phyloP scores from a whole-genome alignment of 2,329 filamentous ascomycete species.

The Cyclaneusma minus region DNA sequence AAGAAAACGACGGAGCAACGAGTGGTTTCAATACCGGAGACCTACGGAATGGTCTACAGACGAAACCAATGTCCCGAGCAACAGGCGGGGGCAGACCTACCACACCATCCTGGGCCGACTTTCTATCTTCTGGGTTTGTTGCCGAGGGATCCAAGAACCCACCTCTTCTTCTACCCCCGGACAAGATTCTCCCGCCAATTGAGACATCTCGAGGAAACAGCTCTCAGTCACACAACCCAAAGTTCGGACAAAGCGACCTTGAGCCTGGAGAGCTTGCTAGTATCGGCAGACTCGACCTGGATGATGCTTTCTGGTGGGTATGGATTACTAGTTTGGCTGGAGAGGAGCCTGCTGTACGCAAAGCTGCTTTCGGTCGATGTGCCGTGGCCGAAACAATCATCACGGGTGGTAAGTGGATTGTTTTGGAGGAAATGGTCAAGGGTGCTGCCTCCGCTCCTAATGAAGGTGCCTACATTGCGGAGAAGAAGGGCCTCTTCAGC shows the following conservation, averaged over 20 bases:
- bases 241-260: constrained; percentile 57
- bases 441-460: constrained; percentile 76
- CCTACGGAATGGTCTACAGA: constrained; percentile 38
- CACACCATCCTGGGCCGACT: constrained; percentile 96
- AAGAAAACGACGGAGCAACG: constrained; percentile 42
- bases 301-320: constrained; percentile 99
- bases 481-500: constrained; percentile 90
- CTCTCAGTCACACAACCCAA: constrained; percentile 68
- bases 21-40: constrained; percentile 17
- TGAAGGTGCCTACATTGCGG: constrained; percentile 76
- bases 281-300: constrained; percentile 70
- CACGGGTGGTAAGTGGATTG: constrained; percentile 68
- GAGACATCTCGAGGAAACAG: constrained; percentile 61
- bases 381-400: constrained; percentile 84
- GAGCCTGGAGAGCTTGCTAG: constrained; percentile 92
- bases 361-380: constrained; percentile 87
- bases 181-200: constrained; percentile 81
- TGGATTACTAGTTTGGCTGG: constrained; percentile 95
- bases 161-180: constrained; percentile 70
- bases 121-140: constrained; percentile 82
- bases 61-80: constrained; percentile 50
- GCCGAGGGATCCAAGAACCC: constrained; percentile 53
- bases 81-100: constrained; percentile 64
- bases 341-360: constrained; percentile 73
- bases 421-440: constrained; percentile 93